Evolutionary conservation across 805 yeast species (phyloP).

Genomic region (Starmerella potacharoeniae): DNA sequence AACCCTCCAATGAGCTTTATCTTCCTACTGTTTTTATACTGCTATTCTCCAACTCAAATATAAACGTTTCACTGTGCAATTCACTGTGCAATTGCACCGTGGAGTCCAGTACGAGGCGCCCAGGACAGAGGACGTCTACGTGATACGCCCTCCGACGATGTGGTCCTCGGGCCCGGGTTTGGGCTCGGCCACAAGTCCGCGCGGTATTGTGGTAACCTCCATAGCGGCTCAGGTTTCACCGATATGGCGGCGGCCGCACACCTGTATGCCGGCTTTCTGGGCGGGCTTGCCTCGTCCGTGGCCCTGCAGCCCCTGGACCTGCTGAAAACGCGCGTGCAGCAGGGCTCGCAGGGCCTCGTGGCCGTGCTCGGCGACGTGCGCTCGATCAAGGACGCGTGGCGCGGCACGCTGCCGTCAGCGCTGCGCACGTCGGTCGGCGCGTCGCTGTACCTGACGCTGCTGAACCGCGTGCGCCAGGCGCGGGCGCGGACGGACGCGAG

Average conservation of each 20-base stretch:
- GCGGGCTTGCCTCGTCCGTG: constrained; percentile 74
- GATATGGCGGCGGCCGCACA: constrained; percentile 32
- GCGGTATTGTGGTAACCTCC: background rate
- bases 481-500: background rate
- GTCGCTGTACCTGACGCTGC: constrained; percentile 66
- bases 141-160: background rate
- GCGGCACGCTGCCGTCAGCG: constrained; percentile 89
- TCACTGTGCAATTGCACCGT: too few species aligned
- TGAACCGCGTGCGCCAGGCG: constrained; percentile 36
- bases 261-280: constrained; percentile 66
- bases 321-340: constrained; percentile 78
- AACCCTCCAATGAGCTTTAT: too few species aligned
- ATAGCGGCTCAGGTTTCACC: background rate
- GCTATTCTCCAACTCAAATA: too few species aligned
- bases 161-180: background rate
- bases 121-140: too few species aligned
- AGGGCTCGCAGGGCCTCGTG: constrained; percentile 27
- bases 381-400: constrained; percentile 41
- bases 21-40: too few species aligned
- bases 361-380: constrained; percentile 17
- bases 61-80: too few species aligned
- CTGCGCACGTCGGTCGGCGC: constrained; percentile 84
- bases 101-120: too few species aligned
- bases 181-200: background rate
- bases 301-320: constrained; percentile 81